Conservation (phyloP, 225 moss, liverwort and hornwort genomes). For the Thuidium tamariscinum region DNA sequence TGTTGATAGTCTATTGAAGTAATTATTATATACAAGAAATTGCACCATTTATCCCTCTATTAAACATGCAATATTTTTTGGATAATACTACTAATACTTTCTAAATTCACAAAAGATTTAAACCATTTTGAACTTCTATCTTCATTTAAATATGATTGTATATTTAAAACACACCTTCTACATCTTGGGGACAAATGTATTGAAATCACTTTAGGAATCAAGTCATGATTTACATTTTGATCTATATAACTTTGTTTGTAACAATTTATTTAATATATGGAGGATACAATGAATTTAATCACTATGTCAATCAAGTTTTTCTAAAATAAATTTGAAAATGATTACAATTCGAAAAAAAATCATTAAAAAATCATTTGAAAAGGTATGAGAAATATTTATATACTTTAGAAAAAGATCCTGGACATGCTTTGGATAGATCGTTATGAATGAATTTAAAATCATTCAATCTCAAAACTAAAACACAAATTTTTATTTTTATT, state of each 20-base stretch:
- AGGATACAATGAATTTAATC: neutral
- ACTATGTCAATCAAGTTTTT: no score
- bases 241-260: neutral
- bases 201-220: neutral
- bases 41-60: neutral
- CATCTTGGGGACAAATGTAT: neutral
- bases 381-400: neutral
- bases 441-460: neutral
- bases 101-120: neutral
- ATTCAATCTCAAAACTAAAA: neutral
- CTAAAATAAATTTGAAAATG: no score
- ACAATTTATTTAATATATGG: neutral
- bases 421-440: neutral
- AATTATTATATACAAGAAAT: neutral
- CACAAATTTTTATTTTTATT: neutral
- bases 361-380: no score
- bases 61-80: neutral
- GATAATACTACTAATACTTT: neutral
- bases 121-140: neutral
- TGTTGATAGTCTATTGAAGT: neutral
- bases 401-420: neutral
- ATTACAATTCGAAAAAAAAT: no score
- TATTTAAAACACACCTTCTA: neutral
- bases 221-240: neutral
- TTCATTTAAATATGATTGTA: neutral